Conservation (phyloP, 2,329 filamentous ascomycete genomes). For the Fusarium ambrosium region DNA sequence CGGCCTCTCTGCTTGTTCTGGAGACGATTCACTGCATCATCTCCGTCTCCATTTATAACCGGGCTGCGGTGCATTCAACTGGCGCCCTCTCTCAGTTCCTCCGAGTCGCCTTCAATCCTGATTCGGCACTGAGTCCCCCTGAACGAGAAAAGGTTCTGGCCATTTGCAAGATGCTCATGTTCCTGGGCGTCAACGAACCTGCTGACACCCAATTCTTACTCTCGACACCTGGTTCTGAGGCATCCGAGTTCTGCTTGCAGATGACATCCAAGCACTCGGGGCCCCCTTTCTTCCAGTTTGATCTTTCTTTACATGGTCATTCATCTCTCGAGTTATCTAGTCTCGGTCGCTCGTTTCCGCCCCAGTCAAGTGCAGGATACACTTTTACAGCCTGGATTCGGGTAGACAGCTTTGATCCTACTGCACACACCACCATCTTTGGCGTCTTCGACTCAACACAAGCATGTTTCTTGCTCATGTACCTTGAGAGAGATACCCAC, state of each 20-base stretch:
- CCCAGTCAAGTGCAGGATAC: slow-evolving; percentile 83
- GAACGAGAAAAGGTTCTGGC: slow-evolving; percentile 73
- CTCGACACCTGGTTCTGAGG: slow-evolving; percentile 63
- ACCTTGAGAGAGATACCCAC: slow-evolving; percentile 91
- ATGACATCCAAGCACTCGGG: slow-evolving; percentile 81
- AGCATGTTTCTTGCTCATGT: slow-evolving; percentile 93
- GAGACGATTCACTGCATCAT: slow-evolving; percentile 72
- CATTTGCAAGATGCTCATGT: slow-evolving; percentile 78
- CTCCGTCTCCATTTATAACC: slow-evolving; percentile 75
- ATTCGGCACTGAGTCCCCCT: slow-evolving; percentile 63
- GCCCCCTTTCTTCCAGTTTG: slow-evolving; percentile 92
- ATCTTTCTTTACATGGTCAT: slow-evolving; percentile 88
- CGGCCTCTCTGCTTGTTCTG: slow-evolving; percentile 74
- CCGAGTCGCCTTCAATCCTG: slow-evolving; percentile 68
- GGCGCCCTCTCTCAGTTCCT: slow-evolving; percentile 78
- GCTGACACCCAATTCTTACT: slow-evolving; percentile 85
- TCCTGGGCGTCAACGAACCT: slow-evolving; percentile 82
- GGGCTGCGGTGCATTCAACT: slow-evolving; percentile 78
- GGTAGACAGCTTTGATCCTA: slow-evolving; percentile 86
- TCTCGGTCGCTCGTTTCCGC: slow-evolving; percentile 88
- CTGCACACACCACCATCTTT: slow-evolving; percentile 93
- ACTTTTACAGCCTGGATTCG: slow-evolving; percentile 91
- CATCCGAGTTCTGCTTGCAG: slow-evolving; percentile 78
- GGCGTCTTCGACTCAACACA: slow-evolving; percentile 93
- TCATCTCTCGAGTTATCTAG: slow-evolving; percentile 90